These are phyloP conservation scores for Delonix regia DNA, from an alignment of 306 rosid species.

Conservation along the genomic window DNA sequence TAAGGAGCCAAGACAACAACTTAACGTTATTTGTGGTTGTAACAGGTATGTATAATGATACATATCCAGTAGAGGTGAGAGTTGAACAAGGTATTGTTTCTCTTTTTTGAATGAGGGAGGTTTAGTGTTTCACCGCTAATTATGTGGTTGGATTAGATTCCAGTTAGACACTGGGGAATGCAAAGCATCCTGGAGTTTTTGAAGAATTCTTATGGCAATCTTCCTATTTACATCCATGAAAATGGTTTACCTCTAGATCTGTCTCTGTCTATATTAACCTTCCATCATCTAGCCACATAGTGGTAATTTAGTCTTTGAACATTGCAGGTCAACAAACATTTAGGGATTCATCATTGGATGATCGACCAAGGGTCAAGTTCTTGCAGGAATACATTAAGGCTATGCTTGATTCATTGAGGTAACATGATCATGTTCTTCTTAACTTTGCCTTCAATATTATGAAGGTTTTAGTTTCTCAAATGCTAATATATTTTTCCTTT, in stretches of 20 bases:
- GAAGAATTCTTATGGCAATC: constrained; percentile 48
- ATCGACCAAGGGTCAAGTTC: constrained; percentile 57
- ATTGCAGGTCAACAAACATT: constrained; percentile 52
- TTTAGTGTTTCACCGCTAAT: background rate
- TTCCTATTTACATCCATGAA: constrained; percentile 61
- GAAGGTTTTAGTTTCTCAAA: background rate
- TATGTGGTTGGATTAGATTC: constrained; percentile 39
- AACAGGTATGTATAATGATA: background rate
- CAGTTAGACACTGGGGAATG: constrained; percentile 38
- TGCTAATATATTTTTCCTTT: background rate
- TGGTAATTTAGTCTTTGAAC: background rate
- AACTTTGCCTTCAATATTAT: background rate
- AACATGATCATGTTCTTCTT: constrained; percentile 5
- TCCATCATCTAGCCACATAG: background rate
- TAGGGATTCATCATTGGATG: constrained; percentile 59
- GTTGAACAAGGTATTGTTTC: constrained; percentile 41
- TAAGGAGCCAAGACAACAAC: background rate
- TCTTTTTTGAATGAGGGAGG: background rate
- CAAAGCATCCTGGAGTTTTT: constrained; percentile 36
- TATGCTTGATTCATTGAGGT: constrained; percentile 57
- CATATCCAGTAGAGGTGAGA: background rate
- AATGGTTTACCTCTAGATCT: constrained; percentile 38
- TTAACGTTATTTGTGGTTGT: background rate
- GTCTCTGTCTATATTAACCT: background rate
- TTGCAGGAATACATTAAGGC: constrained; percentile 48